Evolutionary conservation across 1,284 basidiomycete genomes (phyloP).

Genomic region (Apiotrichum mycotoxinovorans): DNA sequence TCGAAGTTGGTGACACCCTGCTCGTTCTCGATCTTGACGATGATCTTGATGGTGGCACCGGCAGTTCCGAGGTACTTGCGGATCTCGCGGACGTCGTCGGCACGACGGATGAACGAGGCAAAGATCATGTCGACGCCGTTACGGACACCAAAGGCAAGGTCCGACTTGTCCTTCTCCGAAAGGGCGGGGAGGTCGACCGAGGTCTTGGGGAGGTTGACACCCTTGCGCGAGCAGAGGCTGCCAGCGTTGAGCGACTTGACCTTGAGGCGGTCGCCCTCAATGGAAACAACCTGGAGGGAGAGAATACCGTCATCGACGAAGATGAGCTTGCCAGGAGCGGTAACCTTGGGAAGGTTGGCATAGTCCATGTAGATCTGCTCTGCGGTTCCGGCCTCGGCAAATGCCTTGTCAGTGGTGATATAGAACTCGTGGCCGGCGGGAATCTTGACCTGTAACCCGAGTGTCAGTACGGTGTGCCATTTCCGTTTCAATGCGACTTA

Average conservation of each 20-base stretch:
- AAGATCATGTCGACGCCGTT: constrained; percentile 99
- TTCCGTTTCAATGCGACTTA: constrained; percentile 52
- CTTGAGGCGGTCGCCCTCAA: constrained; percentile 73
- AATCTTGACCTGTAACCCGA: constrained; percentile 64
- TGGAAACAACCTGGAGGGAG: constrained; percentile 83
- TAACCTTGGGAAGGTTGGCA: constrained; percentile 89
- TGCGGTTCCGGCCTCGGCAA: constrained; percentile 73
- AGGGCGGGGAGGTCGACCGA: constrained; percentile 96
- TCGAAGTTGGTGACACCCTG: constrained; percentile 97
- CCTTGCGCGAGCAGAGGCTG: constrained; percentile 91
- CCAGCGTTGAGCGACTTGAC: constrained; percentile 94
- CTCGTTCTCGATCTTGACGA: constrained; percentile 98
- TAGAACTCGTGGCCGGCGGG: constrained; percentile 91
- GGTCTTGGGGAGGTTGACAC: constrained; percentile 98
- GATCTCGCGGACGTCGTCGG: constrained; percentile 87
- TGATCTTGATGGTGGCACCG: constrained; percentile 92
- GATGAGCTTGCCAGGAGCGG: constrained; percentile 90
- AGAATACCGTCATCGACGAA: constrained; percentile 97
- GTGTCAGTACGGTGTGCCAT: neutral
- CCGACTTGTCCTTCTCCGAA: constrained; percentile 96
- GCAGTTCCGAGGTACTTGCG: constrained; percentile 84
- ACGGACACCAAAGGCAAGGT: constrained; percentile 91
- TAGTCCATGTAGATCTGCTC: constrained; percentile 89
- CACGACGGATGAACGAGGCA: constrained; percentile 93
- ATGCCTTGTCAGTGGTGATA: constrained; percentile 79